Percentiles rank a stretch among this genome's conserved stretches.
phyloP scores from a whole-genome alignment of 2,329 filamentous ascomycete genomes.

The Domatiomyces catenatus region DNA sequence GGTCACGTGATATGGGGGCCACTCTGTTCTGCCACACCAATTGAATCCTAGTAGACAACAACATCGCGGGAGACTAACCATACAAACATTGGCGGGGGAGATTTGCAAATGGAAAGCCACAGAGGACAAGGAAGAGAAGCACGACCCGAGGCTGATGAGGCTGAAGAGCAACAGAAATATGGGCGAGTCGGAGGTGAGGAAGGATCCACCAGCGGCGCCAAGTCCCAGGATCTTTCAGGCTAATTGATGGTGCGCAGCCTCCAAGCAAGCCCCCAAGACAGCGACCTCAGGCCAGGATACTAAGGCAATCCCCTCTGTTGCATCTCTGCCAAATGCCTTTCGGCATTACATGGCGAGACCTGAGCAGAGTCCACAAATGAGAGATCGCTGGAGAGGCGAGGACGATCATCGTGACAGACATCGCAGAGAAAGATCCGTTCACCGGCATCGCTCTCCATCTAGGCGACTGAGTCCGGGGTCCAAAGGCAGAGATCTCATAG shows the following conservation, averaged over 20 bases:
- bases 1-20: not conserved
- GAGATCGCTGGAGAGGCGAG: constrained; percentile 35
- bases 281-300: not conserved
- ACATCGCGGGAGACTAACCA: not conserved
- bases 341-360: constrained; percentile 35
- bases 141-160: not conserved
- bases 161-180: not conserved
- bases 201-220: not conserved
- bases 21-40: not conserved
- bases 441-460: constrained; percentile 10
- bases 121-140: not conserved
- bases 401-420: constrained; percentile 24
- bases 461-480: constrained; percentile 2
- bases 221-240: not conserved
- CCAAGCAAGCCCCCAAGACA: not conserved
- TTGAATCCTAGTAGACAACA: not conserved
- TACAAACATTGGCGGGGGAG: not conserved
- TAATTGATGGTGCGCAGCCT: not conserved
- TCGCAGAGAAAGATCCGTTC: constrained; percentile 21
- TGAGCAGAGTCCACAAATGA: constrained; percentile 35
- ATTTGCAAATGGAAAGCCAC: not conserved
- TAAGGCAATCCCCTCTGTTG: not conserved
- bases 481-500: constrained; percentile 5
- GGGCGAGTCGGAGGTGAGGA: not conserved
- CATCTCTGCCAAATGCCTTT: constrained; percentile 23